phyloP scores from a whole-genome alignment of 2,329 filamentous ascomycete species.

The Endothia cerciana region DNA sequence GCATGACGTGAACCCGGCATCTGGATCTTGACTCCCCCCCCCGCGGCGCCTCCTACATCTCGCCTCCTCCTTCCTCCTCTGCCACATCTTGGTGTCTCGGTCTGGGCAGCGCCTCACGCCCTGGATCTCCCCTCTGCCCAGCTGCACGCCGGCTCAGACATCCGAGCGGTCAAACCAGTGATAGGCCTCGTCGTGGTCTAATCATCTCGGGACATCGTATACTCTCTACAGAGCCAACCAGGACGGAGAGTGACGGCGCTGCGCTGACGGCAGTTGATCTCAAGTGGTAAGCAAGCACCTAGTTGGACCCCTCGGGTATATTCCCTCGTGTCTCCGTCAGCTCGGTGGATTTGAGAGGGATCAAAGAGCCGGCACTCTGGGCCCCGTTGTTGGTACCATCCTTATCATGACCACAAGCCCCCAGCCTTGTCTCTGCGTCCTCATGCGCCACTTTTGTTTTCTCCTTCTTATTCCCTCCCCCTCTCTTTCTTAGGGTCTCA shows the following conservation, averaged over 20 bases:
- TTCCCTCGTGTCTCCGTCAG: background rate
- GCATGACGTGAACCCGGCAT: background rate
- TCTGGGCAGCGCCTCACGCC: too few species aligned
- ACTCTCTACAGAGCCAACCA: background rate
- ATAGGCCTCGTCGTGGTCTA: background rate
- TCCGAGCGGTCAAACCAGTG: background rate
- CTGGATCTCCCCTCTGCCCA: background rate
- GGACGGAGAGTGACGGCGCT: background rate
- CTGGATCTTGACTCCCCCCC: background rate
- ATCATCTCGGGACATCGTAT: background rate
- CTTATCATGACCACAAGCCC: background rate
- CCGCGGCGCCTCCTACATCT: too few species aligned
- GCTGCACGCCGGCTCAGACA: background rate
- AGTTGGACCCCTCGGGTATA: background rate
- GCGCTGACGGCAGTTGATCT: constrained; percentile 5
- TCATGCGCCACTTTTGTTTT: background rate
- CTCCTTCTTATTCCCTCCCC: background rate
- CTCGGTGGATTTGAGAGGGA: background rate
- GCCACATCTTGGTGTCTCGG: too few species aligned
- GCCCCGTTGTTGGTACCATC: background rate
- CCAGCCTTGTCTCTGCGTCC: background rate
- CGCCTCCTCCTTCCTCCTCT: background rate
- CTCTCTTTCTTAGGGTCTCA: background rate
- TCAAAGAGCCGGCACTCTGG: background rate
- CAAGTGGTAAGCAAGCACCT: constrained; percentile 8